Conservation (phyloP, 2,329 filamentous ascomycete species). For the Cadophora gregata region DNA sequence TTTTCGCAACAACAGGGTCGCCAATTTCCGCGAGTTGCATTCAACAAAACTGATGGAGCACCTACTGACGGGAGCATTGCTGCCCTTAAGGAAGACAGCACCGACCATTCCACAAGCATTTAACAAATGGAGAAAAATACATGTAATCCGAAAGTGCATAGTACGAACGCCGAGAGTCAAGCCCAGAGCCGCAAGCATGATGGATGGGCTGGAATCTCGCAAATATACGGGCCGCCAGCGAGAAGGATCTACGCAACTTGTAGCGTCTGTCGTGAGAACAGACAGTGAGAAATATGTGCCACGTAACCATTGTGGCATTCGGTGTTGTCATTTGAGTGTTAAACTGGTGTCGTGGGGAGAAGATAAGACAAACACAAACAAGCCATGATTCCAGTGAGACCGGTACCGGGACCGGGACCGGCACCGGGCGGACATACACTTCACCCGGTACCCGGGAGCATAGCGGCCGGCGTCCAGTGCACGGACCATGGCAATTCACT, state of each 20-base stretch:
- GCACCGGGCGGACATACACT: not conserved
- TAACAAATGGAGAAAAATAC: no score
- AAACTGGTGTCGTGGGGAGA: no score
- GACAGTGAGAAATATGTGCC: not conserved
- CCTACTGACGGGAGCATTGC: not conserved
- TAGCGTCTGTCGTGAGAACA: not conserved
- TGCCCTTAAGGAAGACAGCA: not conserved
- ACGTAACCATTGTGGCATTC: not conserved
- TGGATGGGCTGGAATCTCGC: conserved; percentile 2
- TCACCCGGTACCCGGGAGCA: not conserved
- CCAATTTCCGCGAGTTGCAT: no score
- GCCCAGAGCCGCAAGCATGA: no score
- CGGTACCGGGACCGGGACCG: no score
- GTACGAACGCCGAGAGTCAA: no score
- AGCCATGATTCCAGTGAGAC: not conserved
- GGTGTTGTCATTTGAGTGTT: no score
- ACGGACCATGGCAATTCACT: not conserved
- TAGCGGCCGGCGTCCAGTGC: not conserved
- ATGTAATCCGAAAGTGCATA: not conserved
- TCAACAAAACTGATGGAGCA: not conserved
- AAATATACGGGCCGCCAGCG: not conserved
- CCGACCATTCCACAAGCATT: not conserved
- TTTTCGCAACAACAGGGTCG: no score
- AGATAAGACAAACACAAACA: not conserved
- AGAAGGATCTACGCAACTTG: not conserved